Conservation (phyloP, 257 asterid genomes). For the Nicotiana tabacum region DNA sequence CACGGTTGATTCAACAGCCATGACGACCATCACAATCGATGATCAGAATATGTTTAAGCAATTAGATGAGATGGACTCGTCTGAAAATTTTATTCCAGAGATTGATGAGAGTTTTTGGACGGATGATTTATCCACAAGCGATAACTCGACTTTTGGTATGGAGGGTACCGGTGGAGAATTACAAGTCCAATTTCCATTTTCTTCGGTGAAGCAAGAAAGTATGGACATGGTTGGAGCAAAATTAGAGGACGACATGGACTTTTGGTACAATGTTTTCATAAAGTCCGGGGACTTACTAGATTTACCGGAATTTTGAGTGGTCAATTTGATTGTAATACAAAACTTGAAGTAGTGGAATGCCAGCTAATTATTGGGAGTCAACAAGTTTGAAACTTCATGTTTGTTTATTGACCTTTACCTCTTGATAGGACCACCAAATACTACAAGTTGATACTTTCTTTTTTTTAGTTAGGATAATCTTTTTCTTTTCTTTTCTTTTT, state of each 20-base stretch:
- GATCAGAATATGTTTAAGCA: constrained; percentile 13
- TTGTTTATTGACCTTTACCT: constrained; percentile 1
- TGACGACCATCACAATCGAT: neutral
- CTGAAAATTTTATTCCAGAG: constrained; percentile 30
- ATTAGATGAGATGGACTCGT: constrained; percentile 39
- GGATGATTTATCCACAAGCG: constrained; percentile 31
- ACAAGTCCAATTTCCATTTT: constrained; percentile 19
- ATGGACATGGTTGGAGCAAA: constrained; percentile 14
- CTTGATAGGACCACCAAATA: neutral
- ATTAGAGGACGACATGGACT: constrained; percentile 57
- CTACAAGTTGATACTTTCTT: neutral
- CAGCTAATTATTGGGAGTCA: neutral
- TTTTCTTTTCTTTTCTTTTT: neutral
- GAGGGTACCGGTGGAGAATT: neutral
- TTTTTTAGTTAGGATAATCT: neutral
- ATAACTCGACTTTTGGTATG: neutral
- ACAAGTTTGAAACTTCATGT: neutral
- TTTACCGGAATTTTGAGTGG: constrained; percentile 56
- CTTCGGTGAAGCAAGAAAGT: neutral
- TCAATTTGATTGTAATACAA: constrained; percentile 14
- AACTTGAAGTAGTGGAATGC: constrained; percentile 3
- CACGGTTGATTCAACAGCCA: constrained; percentile 27
- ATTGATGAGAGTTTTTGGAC: constrained; percentile 77
- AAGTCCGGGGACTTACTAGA: constrained; percentile 63
- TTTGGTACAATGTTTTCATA: constrained; percentile 73